phyloP scores from a whole-genome alignment of 495 filamentous ascomycete genomes.

The Pseudevernia furfuracea region DNA sequence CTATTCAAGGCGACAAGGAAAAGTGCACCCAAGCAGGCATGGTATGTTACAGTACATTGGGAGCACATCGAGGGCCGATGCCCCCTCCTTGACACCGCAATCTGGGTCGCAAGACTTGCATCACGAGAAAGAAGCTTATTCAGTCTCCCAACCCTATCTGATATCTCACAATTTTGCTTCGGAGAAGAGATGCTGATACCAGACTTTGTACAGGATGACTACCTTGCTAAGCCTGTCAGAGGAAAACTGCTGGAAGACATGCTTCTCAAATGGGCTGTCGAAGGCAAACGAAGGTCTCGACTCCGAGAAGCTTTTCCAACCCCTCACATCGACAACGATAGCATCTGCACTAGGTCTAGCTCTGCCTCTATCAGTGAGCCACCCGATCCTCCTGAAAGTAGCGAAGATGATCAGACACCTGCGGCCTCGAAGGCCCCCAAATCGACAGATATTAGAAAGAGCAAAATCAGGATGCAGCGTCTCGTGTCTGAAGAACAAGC shows the following conservation, averaged over 20 bases:
- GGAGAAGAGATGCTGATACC: neutral
- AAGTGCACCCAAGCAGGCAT: conserved; percentile 71
- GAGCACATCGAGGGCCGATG: neutral
- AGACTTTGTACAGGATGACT: conserved; percentile 48
- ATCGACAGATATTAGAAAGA: conserved; percentile 16
- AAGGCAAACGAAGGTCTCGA: conserved; percentile 18
- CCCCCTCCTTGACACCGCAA: neutral
- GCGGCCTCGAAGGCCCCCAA: neutral
- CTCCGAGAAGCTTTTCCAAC: neutral
- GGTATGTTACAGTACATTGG: conserved; percentile 28
- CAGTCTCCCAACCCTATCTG: neutral
- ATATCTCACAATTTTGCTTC: neutral
- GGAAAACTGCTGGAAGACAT: conserved; percentile 62
- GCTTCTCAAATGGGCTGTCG: conserved; percentile 49
- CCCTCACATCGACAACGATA: conserved; percentile 16
- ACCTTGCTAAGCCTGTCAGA: conserved; percentile 70
- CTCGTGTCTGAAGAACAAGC: conserved; percentile 42
- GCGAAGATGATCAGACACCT: neutral
- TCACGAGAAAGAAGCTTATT: neutral
- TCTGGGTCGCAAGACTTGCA: neutral
- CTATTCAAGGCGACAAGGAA: conserved; percentile 72
- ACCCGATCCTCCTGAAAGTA: neutral
- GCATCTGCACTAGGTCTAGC: conserved; percentile 16
- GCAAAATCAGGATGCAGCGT: conserved; percentile 27
- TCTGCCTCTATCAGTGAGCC: conserved; percentile 8